A percentile compares a stretch with the other conserved stretches of the same genome.
These are phyloP conservation scores for Rhododendron ferrugineum DNA, from an alignment of 148 eudicot species.

Conservation along the genomic window DNA sequence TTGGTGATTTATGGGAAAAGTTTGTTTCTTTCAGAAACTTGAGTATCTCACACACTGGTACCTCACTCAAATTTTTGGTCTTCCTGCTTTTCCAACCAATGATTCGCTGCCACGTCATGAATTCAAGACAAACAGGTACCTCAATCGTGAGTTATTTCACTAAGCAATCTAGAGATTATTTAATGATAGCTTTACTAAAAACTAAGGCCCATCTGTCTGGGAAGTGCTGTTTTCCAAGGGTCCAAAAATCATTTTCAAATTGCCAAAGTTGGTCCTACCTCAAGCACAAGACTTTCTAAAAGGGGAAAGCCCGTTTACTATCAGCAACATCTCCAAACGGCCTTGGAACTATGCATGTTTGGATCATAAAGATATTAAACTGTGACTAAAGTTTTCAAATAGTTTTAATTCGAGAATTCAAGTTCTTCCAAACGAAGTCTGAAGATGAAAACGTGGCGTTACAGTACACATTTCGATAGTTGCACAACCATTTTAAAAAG, in stretches of 20 bases:
- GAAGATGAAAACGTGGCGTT: not conserved
- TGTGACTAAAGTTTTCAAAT: not conserved
- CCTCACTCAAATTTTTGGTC: not conserved
- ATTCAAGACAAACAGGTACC: not conserved
- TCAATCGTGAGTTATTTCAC: not conserved
- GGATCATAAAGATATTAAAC: not conserved
- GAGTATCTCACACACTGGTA: not conserved
- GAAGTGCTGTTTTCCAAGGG: conserved; percentile 1
- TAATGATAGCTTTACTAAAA: not conserved
- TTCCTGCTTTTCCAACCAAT: not conserved
- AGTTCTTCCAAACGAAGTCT: not conserved
- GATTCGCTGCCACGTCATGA: not conserved
- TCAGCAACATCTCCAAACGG: not conserved
- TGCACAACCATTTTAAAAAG: not conserved
- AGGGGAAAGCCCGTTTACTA: not conserved
- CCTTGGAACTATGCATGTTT: not conserved
- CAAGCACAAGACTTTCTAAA: not conserved
- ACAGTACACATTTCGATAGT: not conserved
- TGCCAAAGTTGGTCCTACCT: not conserved
- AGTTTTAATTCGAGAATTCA: not conserved
- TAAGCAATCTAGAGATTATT: not conserved
- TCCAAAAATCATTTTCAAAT: not conserved
- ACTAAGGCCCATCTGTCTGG: conserved; percentile 5
- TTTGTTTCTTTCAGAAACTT: not conserved
- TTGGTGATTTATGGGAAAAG: not conserved